Base-by-base conservation (phyloP, 2,329 filamentous ascomycete genomes). In the Metarhizium anisopliae region DNA sequence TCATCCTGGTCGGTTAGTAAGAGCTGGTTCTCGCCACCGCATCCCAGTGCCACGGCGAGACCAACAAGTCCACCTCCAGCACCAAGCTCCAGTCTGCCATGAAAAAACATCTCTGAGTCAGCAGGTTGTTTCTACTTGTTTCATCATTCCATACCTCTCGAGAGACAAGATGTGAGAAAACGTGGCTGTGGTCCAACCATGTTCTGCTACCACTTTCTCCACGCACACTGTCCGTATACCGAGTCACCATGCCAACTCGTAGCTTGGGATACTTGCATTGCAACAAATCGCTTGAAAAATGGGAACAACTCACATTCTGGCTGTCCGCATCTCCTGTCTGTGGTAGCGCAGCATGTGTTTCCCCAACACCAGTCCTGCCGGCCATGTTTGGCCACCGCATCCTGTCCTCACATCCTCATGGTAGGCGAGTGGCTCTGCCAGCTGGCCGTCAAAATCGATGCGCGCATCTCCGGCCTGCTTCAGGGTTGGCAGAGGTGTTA, bases 351-450 rank as follows among this genome's bases (percentile, higher is more conserved):
- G 77, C 79, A 97, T 81, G 68, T 97, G 95, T 70, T 87, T 90
- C 20, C 88, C 82, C 54, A 99, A 77, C 16, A 94, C 82, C 84
- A 95, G 88, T 11, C 94, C 94, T 0, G 93, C 93, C 3, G 92
- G 93, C 94, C 94, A 97, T 11, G 95, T 80, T 72, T 95, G 89
- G 2, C 94, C 94, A 51, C 94, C 94, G 70, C 94, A 97, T 58
- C 94, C 94, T 60, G 89, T 83, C 56, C 82, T 83, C 51, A 96
- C 80, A 70, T 97, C 92, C 70, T 96, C 91, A 65, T 89, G 87
- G 16, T 97, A 81, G 58, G 81, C 78, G 59, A 97, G 78, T 11
- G 88, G 85, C 51, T 80, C 74, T 20, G 77, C 71, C 38, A 96
- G 78, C 53, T 94, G 79, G 43, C 89, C 87, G 59, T 88, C 86